A percentile compares a stretch with the other conserved stretches of the same genome.
Evolutionary conservation across 495 filamentous ascomycete species (phyloP).

Genomic region (Penicillium robsamsonii): DNA sequence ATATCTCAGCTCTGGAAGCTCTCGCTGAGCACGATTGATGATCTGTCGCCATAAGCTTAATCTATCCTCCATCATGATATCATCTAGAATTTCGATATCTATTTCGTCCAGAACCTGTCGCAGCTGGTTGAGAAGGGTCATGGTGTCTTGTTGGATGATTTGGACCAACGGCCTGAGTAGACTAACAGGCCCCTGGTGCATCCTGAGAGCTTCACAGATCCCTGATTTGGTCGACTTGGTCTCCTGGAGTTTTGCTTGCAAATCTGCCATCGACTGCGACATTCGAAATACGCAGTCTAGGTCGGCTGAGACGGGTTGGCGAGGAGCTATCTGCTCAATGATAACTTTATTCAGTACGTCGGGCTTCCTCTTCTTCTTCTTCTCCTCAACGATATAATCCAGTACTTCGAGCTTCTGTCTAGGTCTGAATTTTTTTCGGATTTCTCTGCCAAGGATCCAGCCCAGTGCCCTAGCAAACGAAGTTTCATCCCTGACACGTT

Average conservation of each 20-base stretch:
- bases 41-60: constrained; percentile 13
- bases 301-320: constrained; percentile 4
- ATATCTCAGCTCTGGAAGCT: constrained; percentile 11
- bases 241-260: neutral
- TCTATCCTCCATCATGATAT: constrained; percentile 19
- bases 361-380: no score
- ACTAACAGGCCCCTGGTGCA: neutral
- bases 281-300: constrained; percentile 12
- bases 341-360: constrained; percentile 2
- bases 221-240: constrained; percentile 4
- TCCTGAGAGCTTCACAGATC: neutral
- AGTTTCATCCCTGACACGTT: neutral
- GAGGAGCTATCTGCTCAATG: constrained; percentile 14
- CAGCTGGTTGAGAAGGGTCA: constrained; percentile 11
- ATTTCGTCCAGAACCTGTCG: constrained; percentile 13
- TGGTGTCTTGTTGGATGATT: constrained; percentile 13
- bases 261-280: neutral
- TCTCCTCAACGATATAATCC: no score
- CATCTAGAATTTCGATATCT: constrained; percentile 13
- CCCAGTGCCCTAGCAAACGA: neutral
- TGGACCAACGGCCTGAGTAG: neutral
- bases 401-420: neutral
- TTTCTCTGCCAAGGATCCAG: neutral
- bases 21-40: constrained; percentile 15
- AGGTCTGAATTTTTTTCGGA: neutral